phyloP scores from a whole-genome alignment of 805 yeast species.

The Pichia exigua region DNA sequence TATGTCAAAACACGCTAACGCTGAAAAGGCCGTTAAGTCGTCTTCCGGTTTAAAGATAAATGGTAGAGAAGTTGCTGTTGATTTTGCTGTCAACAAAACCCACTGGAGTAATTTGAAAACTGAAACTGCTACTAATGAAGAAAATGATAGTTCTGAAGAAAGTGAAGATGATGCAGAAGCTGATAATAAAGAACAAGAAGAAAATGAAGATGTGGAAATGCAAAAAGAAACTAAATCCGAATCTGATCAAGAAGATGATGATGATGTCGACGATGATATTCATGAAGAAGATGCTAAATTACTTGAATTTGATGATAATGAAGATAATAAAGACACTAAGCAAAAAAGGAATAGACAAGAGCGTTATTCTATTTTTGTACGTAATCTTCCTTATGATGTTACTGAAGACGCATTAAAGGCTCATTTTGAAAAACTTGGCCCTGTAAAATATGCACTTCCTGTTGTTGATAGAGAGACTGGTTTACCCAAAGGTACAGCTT shows the following conservation, averaged over 20 bases:
- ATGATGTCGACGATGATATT: slow-evolving; percentile 12
- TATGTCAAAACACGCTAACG: slow-evolving; percentile 71
- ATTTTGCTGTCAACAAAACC: slow-evolving; percentile 82
- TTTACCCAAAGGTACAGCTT: slow-evolving; percentile 88
- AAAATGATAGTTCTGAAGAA: slow-evolving; percentile 31
- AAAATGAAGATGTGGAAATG: slow-evolving; percentile 26
- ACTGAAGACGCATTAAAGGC: slow-evolving; percentile 68
- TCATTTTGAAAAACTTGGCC: slow-evolving; percentile 79
- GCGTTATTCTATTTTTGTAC: slow-evolving; percentile 67
- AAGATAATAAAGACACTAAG: slow-evolving; percentile 26
- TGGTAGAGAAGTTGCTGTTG: slow-evolving; percentile 90
- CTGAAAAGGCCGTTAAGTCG: slow-evolving; percentile 73
- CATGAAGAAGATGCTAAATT: slow-evolving; percentile 25
- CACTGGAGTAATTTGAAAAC: slow-evolving; percentile 64
- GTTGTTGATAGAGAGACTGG: slow-evolving; percentile 83
- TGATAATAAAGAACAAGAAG: slow-evolving; percentile 28
- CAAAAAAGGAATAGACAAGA: slow-evolving; percentile 55
- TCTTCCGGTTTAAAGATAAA: slow-evolving; percentile 69
- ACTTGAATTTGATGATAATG: slow-evolving; percentile 28
- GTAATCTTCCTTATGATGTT: slow-evolving; percentile 94
- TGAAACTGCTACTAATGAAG: slow-evolving; percentile 34
- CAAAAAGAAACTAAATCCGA: slow-evolving; percentile 16
- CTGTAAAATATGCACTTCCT: slow-evolving; percentile 87
- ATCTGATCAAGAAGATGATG: slow-evolving; percentile 14
- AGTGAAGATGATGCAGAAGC: slow-evolving; percentile 31